Evolutionary conservation across 106 monocot species (phyloP), one percentile per base, ranked within the genome.

Genomic region (Posidonia australis): DNA sequence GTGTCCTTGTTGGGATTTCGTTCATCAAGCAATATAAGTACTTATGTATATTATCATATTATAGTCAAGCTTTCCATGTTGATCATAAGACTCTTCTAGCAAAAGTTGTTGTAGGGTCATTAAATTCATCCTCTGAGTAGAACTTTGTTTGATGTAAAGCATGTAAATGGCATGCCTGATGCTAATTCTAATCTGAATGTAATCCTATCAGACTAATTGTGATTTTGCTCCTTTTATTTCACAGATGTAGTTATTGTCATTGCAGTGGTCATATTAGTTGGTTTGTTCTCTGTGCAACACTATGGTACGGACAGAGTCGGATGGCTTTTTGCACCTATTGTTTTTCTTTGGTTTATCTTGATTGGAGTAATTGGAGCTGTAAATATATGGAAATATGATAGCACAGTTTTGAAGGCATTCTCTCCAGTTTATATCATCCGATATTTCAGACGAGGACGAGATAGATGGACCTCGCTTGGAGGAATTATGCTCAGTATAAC

Each of bases 401-500:
- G 68, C 10, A 66, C 90, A 2, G 90, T 78, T 65, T 69, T 90
- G 41, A 94, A 74, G 75, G 94, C 94, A 60, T 90, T 77, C 59
- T 82, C 84, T 61, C 94, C 94, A 13, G 53, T 86, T 24, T 80
- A 80, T 66, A 94, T 94, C 41, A 70, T 76, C 26, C 79, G 69
- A 18, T 94, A 82, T 68, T 80, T 94, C 25, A 81, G 54, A 63
- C 51, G 76, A 60, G 78, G 84, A 26, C 60, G 46, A 20, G 28
- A 63, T 6, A 75, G 72, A 41, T 94, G 90, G 94, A 66, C 80
- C 12, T 90, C 90, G 12, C 90, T 94, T 61, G 94, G 94, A 28
- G 94, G 94, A 54, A 86, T 94, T 60, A 69, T 94, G 86, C 94
- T 94, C 30, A 82, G 92, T 63, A 87, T 92, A 49, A 92, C 92